A percentile compares a stretch with the other conserved stretches of the same genome.
phyloP scores from a whole-genome alignment of 2,329 filamentous ascomycete species.

The Neofusicoccum cordaticola region DNA sequence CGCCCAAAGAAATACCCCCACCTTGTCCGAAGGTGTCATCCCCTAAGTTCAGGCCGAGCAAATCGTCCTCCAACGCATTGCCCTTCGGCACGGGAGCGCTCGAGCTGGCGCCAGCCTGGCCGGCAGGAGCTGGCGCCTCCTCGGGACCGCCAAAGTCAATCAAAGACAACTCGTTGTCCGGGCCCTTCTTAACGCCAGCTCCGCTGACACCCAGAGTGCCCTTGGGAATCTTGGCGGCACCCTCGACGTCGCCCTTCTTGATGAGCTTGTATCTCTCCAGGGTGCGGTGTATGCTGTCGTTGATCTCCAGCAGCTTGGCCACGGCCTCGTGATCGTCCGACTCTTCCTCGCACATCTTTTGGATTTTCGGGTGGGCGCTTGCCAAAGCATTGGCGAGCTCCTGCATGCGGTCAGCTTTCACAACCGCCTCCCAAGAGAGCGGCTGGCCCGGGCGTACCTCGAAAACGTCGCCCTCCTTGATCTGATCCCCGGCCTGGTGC shows the following conservation, averaged over 20 bases:
- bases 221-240: constrained; percentile 76
- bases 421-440: constrained; percentile 25
- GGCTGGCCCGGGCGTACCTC: constrained; percentile 46
- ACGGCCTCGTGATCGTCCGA: constrained; percentile 96
- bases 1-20: constrained; percentile 80
- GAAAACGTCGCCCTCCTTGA: constrained; percentile 68
- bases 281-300: constrained; percentile 96
- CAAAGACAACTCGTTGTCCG: constrained; percentile 78
- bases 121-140: constrained; percentile 47
- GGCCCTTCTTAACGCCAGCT: constrained; percentile 62
- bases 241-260: constrained; percentile 90
- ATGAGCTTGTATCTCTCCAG: constrained; percentile 93
- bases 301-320: constrained; percentile 91
- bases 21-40: constrained; percentile 67
- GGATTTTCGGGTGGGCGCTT: constrained; percentile 96
- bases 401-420: constrained; percentile 39
- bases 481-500: constrained; percentile 76
- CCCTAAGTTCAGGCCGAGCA: constrained; percentile 78
- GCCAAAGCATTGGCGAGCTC: constrained; percentile 86
- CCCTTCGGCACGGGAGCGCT: constrained; percentile 48
- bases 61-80: constrained; percentile 79
- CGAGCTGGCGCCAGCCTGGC: constrained; percentile 36
- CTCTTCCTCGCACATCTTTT: constrained; percentile 99
- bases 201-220: constrained; percentile 69
- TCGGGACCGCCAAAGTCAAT: constrained; percentile 82